phyloP scores from a whole-genome alignment of 2,329 filamentous ascomycete species.

The Lachnellula arida region DNA sequence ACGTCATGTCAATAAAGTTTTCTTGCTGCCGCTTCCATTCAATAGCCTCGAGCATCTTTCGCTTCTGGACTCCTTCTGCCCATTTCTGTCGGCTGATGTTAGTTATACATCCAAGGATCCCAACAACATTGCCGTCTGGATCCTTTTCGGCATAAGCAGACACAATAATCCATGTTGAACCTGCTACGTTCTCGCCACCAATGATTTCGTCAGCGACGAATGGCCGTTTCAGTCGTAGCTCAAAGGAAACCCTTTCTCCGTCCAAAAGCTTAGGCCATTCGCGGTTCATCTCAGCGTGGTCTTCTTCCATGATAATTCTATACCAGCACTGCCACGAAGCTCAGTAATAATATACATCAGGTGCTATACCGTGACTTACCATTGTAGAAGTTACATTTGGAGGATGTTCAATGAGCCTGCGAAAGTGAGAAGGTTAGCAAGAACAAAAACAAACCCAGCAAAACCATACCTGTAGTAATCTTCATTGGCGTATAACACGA shows the following conservation, averaged over 20 bases:
- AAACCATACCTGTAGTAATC: slow-evolving; percentile 45
- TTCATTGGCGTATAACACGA: slow-evolving; percentile 67
- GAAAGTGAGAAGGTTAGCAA: slow-evolving; percentile 38
- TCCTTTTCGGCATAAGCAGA: slow-evolving; percentile 21
- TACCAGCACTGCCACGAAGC: slow-evolving; percentile 12
- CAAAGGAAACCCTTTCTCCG: slow-evolving; percentile 19
- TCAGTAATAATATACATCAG: neutral
- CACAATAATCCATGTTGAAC: slow-evolving; percentile 20
- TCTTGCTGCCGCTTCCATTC: slow-evolving; percentile 66
- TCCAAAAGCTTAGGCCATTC: slow-evolving; percentile 21
- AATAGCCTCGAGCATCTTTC: slow-evolving; percentile 48
- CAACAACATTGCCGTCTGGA: slow-evolving; percentile 13
- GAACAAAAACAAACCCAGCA: neutral
- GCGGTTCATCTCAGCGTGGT: slow-evolving; percentile 15
- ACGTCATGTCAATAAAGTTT: slow-evolving; percentile 75
- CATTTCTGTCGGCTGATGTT: slow-evolving; percentile 22
- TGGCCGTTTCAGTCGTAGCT: slow-evolving; percentile 32
- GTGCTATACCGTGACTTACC: slow-evolving; percentile 4
- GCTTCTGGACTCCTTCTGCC: slow-evolving; percentile 30
- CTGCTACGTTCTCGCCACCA: slow-evolving; percentile 45
- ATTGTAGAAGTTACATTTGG: slow-evolving; percentile 35
- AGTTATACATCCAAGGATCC: slow-evolving; percentile 21
- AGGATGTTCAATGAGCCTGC: slow-evolving; percentile 44
- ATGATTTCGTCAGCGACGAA: slow-evolving; percentile 47
- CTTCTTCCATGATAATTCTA: slow-evolving; percentile 13